Evolutionary conservation across 192 early-diverging fungal species (phyloP).

Genomic region (Haplosporangium gracile): DNA sequence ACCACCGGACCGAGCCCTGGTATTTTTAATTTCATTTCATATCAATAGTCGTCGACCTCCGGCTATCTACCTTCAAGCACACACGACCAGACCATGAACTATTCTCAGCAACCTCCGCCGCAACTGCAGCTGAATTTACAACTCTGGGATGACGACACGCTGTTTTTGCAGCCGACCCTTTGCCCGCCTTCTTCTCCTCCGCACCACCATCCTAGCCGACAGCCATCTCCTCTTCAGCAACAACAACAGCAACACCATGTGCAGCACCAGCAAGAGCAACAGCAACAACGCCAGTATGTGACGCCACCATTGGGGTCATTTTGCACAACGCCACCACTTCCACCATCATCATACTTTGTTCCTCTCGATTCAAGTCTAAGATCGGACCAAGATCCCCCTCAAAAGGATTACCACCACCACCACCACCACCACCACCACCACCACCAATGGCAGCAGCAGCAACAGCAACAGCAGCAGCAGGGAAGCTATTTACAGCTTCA

Average conservation of each 20-base stretch:
- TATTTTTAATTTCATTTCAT: neutral
- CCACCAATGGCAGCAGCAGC: neutral
- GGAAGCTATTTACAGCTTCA: conserved; percentile 1
- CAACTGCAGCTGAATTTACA: conserved; percentile 8
- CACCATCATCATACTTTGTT: neutral
- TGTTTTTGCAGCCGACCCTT: neutral
- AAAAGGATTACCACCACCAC: neutral
- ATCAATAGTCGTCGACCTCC: too few relatives aligned
- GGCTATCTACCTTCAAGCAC: neutral
- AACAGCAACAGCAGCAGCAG: neutral
- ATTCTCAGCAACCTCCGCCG: conserved; percentile 7
- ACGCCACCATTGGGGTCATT: neutral
- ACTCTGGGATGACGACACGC: neutral
- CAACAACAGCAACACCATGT: neutral
- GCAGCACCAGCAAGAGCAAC: neutral
- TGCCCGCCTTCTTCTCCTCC: neutral
- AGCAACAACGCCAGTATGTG: neutral
- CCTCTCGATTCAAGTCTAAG: neutral
- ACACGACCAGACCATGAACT: neutral
- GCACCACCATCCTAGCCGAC: neutral
- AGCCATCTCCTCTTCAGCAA: neutral
- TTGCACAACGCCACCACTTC: neutral
- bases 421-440: too few relatives aligned
- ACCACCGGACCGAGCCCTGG: neutral
- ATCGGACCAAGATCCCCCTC: neutral